Evolutionary conservation across 441 rosid species (phyloP), one percentile per base, ranked within the genome.

Genomic region (Euphorbia celastroides): DNA sequence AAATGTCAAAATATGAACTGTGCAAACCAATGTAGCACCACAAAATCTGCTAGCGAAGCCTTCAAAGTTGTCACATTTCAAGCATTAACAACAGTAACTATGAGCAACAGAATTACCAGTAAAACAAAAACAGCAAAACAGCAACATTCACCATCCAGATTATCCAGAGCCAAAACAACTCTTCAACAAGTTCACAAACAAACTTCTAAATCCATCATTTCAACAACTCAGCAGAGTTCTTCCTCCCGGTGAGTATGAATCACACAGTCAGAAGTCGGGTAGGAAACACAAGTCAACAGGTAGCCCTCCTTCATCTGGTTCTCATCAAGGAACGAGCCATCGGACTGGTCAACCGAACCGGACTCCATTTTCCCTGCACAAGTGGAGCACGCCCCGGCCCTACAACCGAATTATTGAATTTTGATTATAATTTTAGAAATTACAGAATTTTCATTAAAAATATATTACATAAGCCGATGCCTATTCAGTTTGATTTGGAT

Each of bases 391-490:
- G 97, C 89, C 8, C 97, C 98, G 0, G 96, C 97, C 75, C 92
- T 76, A 81, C 97, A 90, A 96, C 79, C 92, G 76, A 85, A 97
- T 89, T n/a, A n/a, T n/a, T n/a, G n/a, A n/a, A n/a, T n/a, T n/a
- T n/a, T n/a, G n/a, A n/a, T n/a, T n/a, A n/a, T n/a, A n/a, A n/a
- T n/a, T n/a, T n/a, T n/a, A n/a, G n/a, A n/a, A n/a, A n/a, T n/a
- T n/a, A n/a, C n/a, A n/a, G n/a, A n/a, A n/a, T n/a, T n/a, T n/a
- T n/a, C n/a, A n/a, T n/a, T n/a, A n/a, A n/a, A n/a, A n/a, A n/a
- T n/a, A n/a, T n/a, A n/a, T n/a, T n/a, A n/a, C n/a, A n/a, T n/a
- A n/a, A n/a, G n/a, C n/a, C n/a, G n/a, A n/a, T n/a, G n/a, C n/a
- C n/a, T n/a, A n/a, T n/a, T n/a, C n/a, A n/a, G n/a, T n/a, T n/a